These are phyloP conservation scores for Mycosarcoma maydis DNA, from an alignment of 1,284 basidiomycete species.

Conservation along the genomic window DNA sequence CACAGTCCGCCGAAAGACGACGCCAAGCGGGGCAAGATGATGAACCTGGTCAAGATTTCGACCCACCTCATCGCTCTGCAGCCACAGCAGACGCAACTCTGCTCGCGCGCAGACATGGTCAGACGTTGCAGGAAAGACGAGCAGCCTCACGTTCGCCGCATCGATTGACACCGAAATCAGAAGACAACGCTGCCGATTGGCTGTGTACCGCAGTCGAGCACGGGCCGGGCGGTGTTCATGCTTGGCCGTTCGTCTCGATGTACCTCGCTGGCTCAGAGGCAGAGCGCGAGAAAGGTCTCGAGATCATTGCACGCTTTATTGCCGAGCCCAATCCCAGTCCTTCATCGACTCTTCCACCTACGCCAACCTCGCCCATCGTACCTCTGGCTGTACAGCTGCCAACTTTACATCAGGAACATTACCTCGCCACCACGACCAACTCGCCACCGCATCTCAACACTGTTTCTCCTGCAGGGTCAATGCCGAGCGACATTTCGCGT, in stretches of 20 bases:
- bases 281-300: slow-evolving; percentile 62
- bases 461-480: slow-evolving; percentile 50
- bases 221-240: slow-evolving; percentile 62
- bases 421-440: slow-evolving; percentile 4
- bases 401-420: background rate
- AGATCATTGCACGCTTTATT: slow-evolving; percentile 58
- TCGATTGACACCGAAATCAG: background rate
- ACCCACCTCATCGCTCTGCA: slow-evolving; percentile 5
- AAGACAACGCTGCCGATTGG: slow-evolving; percentile 28
- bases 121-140: slow-evolving; percentile 33
- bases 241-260: slow-evolving; percentile 66
- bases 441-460: slow-evolving; percentile 47
- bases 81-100: background rate
- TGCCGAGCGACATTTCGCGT: slow-evolving; percentile 50
- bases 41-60: slow-evolving; percentile 32
- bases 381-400: slow-evolving; percentile 27
- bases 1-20: slow-evolving; percentile 3
- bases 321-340: slow-evolving; percentile 22
- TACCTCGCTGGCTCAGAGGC: slow-evolving; percentile 56
- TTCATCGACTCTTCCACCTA: slow-evolving; percentile 18
- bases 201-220: slow-evolving; percentile 57
- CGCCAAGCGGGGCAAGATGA: slow-evolving; percentile 10
- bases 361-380: slow-evolving; percentile 7
- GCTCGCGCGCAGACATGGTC: background rate
- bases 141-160: slow-evolving; percentile 36